Evolutionary conservation across 345 rosid species (phyloP).

Genomic region (Capsella bursapastoris): DNA sequence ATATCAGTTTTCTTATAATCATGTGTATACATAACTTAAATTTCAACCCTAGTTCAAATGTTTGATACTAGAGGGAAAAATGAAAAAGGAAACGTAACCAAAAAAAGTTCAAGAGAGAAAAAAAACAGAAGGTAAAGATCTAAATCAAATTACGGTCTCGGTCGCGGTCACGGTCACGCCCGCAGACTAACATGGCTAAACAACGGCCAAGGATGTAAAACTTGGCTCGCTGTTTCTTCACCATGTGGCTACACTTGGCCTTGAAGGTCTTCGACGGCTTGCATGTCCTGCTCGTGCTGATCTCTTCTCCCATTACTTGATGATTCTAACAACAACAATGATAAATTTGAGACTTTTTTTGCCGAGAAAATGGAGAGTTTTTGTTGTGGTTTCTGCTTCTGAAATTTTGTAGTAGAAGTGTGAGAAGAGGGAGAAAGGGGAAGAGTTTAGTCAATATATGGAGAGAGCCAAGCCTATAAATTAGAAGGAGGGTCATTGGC

Average conservation of each 20-base stretch:
- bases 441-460: constrained; percentile 39
- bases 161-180: constrained; percentile 57
- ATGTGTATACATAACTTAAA: constrained; percentile 31
- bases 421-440: constrained; percentile 35
- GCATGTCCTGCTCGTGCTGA: constrained; percentile 42
- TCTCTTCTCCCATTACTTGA: constrained; percentile 36
- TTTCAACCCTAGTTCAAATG: constrained; percentile 30
- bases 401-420: constrained; percentile 18
- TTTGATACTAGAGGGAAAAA: constrained; percentile 29
- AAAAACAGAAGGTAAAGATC: constrained; percentile 16
- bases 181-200: constrained; percentile 76
- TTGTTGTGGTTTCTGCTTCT: constrained; percentile 21
- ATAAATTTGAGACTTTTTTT: neutral
- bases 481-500: constrained; percentile 30
- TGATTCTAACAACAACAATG: constrained; percentile 20
- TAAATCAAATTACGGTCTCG: constrained; percentile 31
- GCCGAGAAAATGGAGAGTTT: neutral
- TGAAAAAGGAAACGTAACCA: neutral
- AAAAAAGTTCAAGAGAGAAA: neutral
- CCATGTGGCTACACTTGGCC: constrained; percentile 74
- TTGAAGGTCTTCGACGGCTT: constrained; percentile 64
- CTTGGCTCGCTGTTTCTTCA: constrained; percentile 77
- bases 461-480: constrained; percentile 28
- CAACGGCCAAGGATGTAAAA: constrained; percentile 86
- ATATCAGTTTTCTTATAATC: constrained; percentile 28